Evolutionary conservation across 2,329 filamentous ascomycete genomes (phyloP).

Genomic region (Ophiostoma novo-ulmi): DNA sequence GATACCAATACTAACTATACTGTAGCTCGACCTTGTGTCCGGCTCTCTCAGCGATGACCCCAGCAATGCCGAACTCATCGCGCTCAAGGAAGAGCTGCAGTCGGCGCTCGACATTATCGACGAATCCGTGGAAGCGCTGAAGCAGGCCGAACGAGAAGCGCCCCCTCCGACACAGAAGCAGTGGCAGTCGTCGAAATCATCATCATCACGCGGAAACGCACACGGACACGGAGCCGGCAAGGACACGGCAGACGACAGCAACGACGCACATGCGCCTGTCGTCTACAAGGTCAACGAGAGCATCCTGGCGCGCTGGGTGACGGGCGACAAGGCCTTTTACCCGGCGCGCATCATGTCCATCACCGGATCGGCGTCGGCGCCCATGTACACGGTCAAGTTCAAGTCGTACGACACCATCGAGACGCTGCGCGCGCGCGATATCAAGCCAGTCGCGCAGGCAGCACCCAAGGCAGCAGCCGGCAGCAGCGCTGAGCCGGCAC

Average conservation of each 20-base stretch:
- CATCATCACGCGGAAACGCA: constrained; percentile 32
- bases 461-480: not conserved
- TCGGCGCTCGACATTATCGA: constrained; percentile 74
- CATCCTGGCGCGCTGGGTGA: constrained; percentile 84
- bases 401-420: constrained; percentile 84
- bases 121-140: constrained; percentile 74
- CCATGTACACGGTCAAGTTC: constrained; percentile 93
- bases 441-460: constrained; percentile 59
- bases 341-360: constrained; percentile 88
- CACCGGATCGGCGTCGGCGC: constrained; percentile 83
- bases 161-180: constrained; percentile 35
- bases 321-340: constrained; percentile 86
- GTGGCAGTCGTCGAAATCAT: constrained; percentile 34
- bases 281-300: constrained; percentile 82
- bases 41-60: constrained; percentile 74
- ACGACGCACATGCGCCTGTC: constrained; percentile 33
- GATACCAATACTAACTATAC: not conserved
- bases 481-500: not conserved
- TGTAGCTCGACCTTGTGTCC: constrained; percentile 70
- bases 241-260: constrained; percentile 31
- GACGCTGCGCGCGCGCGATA: constrained; percentile 74
- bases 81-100: constrained; percentile 74
- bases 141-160: constrained; percentile 42
- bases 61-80: constrained; percentile 70
- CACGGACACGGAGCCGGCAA: too few relatives aligned